Conservation (phyloP, 1,284 basidiomycete species). For the Anthracocystis walkeri region DNA sequence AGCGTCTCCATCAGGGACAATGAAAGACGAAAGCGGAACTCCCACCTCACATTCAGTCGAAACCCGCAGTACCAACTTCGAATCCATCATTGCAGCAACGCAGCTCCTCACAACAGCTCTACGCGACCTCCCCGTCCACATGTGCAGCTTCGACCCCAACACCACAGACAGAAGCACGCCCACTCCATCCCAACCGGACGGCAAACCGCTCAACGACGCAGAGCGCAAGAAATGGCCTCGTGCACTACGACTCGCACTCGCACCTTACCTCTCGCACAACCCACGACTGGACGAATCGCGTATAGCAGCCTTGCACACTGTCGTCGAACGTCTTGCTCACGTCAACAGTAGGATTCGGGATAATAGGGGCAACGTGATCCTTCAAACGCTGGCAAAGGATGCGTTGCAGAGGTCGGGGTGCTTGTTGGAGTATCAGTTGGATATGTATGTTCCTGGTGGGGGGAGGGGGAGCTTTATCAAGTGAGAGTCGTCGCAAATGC, state of each 20-base stretch:
- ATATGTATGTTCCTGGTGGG: background rate
- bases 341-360: conserved; percentile 33
- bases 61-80: conserved; percentile 6
- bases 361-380: conserved; percentile 25
- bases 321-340: conserved; percentile 6
- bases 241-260: conserved; percentile 16
- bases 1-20: background rate
- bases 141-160: conserved; percentile 14
- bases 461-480: background rate
- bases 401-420: conserved; percentile 10
- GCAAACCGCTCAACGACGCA: background rate
- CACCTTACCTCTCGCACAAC: conserved; percentile 1
- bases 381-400: conserved; percentile 30
- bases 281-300: conserved; percentile 11
- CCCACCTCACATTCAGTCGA: background rate
- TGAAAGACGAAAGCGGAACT: background rate
- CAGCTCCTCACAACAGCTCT: conserved; percentile 16
- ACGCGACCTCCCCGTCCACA: conserved; percentile 25
- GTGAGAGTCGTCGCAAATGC: background rate
- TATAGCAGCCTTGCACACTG: background rate
- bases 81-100: conserved; percentile 17
- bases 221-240: background rate
- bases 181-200: background rate
- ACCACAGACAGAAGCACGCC: background rate
- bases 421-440: conserved; percentile 33